Base-by-base conservation (phyloP, 169 alveolate genomes). In the Cryptosporidium viatorum region DNA sequence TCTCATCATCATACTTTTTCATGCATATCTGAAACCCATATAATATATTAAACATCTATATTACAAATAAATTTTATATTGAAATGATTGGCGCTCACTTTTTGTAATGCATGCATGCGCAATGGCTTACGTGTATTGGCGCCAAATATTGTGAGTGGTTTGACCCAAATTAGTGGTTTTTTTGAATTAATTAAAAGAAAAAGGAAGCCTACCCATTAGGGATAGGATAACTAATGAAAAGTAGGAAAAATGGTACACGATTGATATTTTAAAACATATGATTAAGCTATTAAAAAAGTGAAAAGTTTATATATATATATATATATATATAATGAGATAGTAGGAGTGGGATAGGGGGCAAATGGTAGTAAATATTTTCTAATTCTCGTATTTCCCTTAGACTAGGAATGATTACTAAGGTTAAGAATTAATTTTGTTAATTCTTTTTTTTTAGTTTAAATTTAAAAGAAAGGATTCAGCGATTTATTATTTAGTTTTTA, bases 311-410 rank as follows among this genome's bases (percentile, higher is more conserved):
- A 14, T n/a, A 8, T 1, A 3, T 23, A n/a, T 16, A 55, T 26
- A 55, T 21, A n/a, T 2, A 55, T 48, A n/a, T 21, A 18, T 55
- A 55, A 5, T 55, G 67, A 21, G 33, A n/a, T 21, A 10, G 62
- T 51, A 55, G 67, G 67, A 26, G 14, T 55, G 35, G 67, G 67
- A 23, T n/a, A 55, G 67, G 67, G 67, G n/a, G 21, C 35, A n/a
- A 21, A 23, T 55, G 0, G 18, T 23, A 48, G 14, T 5, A 55
- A 55, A 23, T 16, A 55, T 55, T 23, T 55, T 8, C 10, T 12
- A 55, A 55, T 23, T 55, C 35, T 55, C 12, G 37, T 23, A 26
- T 26, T 26, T 55, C 67, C 67, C 23, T 55, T 55, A 55, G 37
- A 10, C 16, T 10, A 23, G 35, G 67, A 55, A 55, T 26, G 7